Conservation (phyloP, 225 moss, liverwort and hornwort species). For the Asterella californica region DNA sequence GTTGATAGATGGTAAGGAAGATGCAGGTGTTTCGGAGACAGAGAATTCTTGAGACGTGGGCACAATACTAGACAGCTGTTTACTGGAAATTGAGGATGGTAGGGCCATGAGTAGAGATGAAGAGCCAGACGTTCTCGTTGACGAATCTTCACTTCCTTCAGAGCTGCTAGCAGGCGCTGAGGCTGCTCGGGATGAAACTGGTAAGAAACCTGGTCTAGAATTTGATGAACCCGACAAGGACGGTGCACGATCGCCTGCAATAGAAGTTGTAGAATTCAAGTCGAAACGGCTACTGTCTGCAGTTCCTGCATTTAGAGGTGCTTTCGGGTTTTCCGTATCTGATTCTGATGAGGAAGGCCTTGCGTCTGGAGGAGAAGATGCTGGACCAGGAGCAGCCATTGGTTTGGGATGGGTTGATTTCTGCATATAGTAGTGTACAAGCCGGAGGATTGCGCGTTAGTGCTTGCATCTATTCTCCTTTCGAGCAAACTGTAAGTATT, state of each 20-base stretch:
- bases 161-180: not conserved
- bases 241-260: slow-evolving; percentile 2
- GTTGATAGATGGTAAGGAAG: not conserved
- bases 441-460: not conserved
- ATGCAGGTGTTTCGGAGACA: not conserved
- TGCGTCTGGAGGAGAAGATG: not conserved
- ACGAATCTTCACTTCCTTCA: not conserved
- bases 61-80: too few relatives aligned
- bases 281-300: not conserved
- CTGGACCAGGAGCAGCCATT: not conserved
- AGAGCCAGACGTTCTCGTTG: not conserved
- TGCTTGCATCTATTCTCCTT: not conserved
- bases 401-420: slow-evolving; percentile 35
- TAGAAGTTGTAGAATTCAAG: not conserved
- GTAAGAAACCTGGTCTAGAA: not conserved
- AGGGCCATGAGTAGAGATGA: not conserved
- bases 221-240: slow-evolving; percentile 14
- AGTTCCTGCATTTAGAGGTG: slow-evolving; percentile 5
- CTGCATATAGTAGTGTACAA: slow-evolving; percentile 11
- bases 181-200: not conserved
- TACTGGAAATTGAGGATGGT: not conserved
- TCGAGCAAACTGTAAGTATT: not conserved
- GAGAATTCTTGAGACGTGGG: not conserved
- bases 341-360: slow-evolving; percentile 6
- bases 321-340: slow-evolving; percentile 24